A percentile compares a stretch with the other conserved stretches of the same genome.
phyloP scores from a whole-genome alignment of 306 rosid genomes.

The Prunus kanzakura region DNA sequence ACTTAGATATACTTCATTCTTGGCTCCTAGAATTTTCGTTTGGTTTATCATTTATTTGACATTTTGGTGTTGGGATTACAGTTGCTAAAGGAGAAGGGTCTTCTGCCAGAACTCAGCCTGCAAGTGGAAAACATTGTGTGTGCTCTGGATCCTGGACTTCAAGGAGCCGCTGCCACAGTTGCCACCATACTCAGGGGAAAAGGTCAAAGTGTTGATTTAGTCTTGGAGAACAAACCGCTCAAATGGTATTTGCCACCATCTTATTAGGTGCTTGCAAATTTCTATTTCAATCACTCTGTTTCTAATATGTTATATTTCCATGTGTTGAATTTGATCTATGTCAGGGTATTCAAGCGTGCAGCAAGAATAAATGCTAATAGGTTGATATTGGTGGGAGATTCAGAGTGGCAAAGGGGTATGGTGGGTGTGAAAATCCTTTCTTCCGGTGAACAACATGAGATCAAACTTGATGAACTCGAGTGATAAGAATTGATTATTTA shows the following conservation, averaged over 20 bases:
- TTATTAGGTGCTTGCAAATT: conserved; percentile 7
- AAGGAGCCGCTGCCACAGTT: conserved; percentile 81
- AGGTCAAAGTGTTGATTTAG: conserved; percentile 83
- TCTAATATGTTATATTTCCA: conserved; percentile 13
- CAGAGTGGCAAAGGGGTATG: conserved; percentile 93
- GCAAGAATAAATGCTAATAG: conserved; percentile 67
- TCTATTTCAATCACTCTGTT: conserved; percentile 1
- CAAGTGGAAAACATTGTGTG: conserved; percentile 72
- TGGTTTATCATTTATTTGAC: neutral
- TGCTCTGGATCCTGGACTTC: conserved; percentile 84
- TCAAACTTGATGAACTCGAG: conserved; percentile 73
- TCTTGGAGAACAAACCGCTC: conserved; percentile 88
- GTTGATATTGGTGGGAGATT: conserved; percentile 76
- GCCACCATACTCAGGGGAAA: conserved; percentile 75
- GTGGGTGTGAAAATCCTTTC: conserved; percentile 81
- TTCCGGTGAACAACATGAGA: conserved; percentile 79
- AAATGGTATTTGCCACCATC: conserved; percentile 60
- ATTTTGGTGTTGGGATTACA: conserved; percentile 17
- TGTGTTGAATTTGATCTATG: conserved; percentile 14
- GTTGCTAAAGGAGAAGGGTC: conserved; percentile 95
- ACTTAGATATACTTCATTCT: neutral
- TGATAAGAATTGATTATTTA: conserved; percentile 27
- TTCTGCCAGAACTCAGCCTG: conserved; percentile 64
- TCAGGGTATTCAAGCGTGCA: conserved; percentile 87
- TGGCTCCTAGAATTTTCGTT: neutral